Conservation (phyloP, 2,329 filamentous ascomycete species). For the Verticillium dahliae region DNA sequence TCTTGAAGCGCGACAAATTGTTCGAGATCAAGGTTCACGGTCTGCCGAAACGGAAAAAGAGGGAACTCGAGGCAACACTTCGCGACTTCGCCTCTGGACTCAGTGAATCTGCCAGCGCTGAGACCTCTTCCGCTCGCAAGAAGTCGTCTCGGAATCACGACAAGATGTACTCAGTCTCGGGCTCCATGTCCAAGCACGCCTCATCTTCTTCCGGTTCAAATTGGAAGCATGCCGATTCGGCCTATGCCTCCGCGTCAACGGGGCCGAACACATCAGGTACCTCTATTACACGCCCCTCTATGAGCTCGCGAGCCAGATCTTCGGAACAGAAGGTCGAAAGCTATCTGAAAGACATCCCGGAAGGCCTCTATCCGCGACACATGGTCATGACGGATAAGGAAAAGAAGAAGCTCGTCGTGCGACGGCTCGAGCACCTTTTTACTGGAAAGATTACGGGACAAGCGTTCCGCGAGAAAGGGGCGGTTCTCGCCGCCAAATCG, state of each 20-base stretch:
- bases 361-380: constrained; percentile 57
- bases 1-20: constrained; percentile 67
- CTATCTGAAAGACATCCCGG: constrained; percentile 67
- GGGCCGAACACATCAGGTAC: constrained; percentile 38
- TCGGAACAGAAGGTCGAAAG: constrained; percentile 58
- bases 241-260: constrained; percentile 61
- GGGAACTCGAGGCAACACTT: constrained; percentile 68
- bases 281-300: constrained; percentile 28
- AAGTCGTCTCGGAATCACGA: constrained; percentile 32
- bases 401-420: constrained; percentile 71
- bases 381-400: constrained; percentile 62
- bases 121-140: constrained; percentile 36
- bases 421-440: constrained; percentile 73
- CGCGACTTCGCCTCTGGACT: constrained; percentile 56
- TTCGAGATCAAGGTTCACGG: constrained; percentile 80
- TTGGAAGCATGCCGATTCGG: constrained; percentile 50
- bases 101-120: constrained; percentile 34
- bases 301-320: constrained; percentile 29
- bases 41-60: constrained; percentile 64
- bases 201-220: constrained; percentile 48
- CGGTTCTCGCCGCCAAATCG: neutral
- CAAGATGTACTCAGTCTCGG: constrained; percentile 32
- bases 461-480: neutral
- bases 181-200: constrained; percentile 42
- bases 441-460: constrained; percentile 53